Base-by-base conservation (phyloP, 495 filamentous ascomycete species). In the Talaromyces trachyspermus region DNA sequence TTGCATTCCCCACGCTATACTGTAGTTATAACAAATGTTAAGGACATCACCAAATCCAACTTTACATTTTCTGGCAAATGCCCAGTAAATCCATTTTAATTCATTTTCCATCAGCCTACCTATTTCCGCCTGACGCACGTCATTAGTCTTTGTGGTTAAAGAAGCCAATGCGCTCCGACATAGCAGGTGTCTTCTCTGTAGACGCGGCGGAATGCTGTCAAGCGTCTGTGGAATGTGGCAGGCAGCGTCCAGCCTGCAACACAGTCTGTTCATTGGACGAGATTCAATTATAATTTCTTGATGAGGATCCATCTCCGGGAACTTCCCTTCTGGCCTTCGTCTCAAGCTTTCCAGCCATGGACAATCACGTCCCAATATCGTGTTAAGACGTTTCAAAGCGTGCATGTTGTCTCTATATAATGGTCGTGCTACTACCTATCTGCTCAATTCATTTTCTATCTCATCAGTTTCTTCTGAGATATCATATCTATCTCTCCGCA, bases 141-240 rank as follows among this genome's bases (percentile, higher is more conserved):
- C n/a, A n/a, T n/a, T n/a, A n/a, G n/a, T n/a, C n/a, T n/a, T n/a
- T n/a, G n/a, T n/a, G n/a, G n/a, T n/a, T n/a, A n/a, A n/a, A n/a
- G n/a, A n/a, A n/a, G n/a, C n/a, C n/a, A n/a, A n/a, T n/a, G n/a
- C n/a, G n/a, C n/a, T n/a, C n/a, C n/a, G n/a, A n/a, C n/a, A n/a
- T n/a, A n/a, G n/a, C n/a, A n/a, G n/a, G n/a, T n/a, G n/a, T n/a
- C n/a, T n/a, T 26, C 12, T 17, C 23, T 26, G 12, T 42, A 26
- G 44, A 46, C 44, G 44, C 20, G 44, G 25, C 19, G 44, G 44
- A 46, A 46, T 46, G 44, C 6, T n/a, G 29, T 29, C n/a, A 25
- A 14, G n/a, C 30, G 18, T 36, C 25, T 46, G 11, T 6, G 30
- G 44, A 46, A 46, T 46, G 44, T 26, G 44, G 44, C 20, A 35